Evolutionary conservation across 1,284 basidiomycete genomes (phyloP).

Genomic region (Schizophyllum amplum): DNA sequence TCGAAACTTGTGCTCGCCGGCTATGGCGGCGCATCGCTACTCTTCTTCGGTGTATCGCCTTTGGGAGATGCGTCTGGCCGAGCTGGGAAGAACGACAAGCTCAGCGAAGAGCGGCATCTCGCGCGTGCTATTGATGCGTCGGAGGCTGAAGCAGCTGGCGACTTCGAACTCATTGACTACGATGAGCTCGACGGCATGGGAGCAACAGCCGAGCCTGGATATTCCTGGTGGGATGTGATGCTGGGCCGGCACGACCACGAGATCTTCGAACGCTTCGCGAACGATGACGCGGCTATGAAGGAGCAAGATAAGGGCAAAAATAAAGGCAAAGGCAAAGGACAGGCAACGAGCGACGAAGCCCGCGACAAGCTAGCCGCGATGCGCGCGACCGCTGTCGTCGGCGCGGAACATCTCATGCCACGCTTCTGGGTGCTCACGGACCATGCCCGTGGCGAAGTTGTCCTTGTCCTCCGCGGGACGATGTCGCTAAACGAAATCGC

Average conservation of each 20-base stretch:
- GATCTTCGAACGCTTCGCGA: slow-evolving; percentile 51
- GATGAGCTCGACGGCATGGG: slow-evolving; percentile 16
- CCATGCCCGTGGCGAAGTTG: slow-evolving; percentile 60
- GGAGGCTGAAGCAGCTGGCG: slow-evolving; percentile 52
- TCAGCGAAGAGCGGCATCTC: slow-evolving; percentile 50
- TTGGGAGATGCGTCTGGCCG: slow-evolving; percentile 20
- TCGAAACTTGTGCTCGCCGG: slow-evolving; percentile 75
- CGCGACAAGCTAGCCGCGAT: slow-evolving; percentile 15
- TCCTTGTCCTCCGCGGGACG: slow-evolving; percentile 72
- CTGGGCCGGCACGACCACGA: slow-evolving; percentile 72
- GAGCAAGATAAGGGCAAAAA: slow-evolving; percentile 19
- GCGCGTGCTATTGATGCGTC: slow-evolving; percentile 60
- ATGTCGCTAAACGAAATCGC: slow-evolving; percentile 79
- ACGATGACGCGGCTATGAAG: slow-evolving; percentile 15
- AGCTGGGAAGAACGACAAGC: slow-evolving; percentile 29
- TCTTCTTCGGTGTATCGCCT: slow-evolving; percentile 69
- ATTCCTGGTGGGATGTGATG: slow-evolving; percentile 76
- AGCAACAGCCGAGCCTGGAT: slow-evolving; percentile 21
- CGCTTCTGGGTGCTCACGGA: slow-evolving; percentile 78
- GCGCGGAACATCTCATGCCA: slow-evolving; percentile 66
- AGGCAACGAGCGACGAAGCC: slow-evolving; percentile 7
- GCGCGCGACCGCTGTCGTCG: slow-evolving; percentile 40
- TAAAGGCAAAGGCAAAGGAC: slow-evolving; percentile 30
- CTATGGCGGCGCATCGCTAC: slow-evolving; percentile 68
- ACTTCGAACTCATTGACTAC: slow-evolving; percentile 15